Conservation (phyloP, 768 basidiomycete genomes). For the Holtermanniella nyarrowii region DNA sequence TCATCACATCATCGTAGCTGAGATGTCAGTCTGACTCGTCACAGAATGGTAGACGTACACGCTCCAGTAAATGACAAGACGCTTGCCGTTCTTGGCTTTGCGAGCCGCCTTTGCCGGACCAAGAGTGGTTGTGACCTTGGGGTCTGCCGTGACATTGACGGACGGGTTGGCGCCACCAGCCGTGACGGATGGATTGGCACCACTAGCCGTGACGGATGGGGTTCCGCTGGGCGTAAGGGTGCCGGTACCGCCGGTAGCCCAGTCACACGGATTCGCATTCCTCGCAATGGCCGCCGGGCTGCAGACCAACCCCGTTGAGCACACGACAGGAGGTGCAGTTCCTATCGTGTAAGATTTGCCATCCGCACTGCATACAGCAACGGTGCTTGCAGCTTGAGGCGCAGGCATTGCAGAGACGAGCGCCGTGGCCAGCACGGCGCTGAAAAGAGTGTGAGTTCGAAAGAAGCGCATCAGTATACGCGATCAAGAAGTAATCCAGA, state of each 20-base stretch:
- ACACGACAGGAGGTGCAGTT: not conserved
- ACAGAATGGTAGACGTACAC: not conserved
- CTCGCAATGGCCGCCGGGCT: not conserved
- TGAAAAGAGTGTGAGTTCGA: not conserved
- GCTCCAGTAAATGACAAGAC: not conserved
- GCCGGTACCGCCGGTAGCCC: no score
- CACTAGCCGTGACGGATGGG: no score
- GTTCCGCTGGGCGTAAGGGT: no score
- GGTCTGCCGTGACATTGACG: no score
- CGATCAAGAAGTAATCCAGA: not conserved
- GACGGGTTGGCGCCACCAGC: no score
- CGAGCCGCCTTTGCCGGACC: not conserved
- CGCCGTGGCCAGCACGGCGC: not conserved
- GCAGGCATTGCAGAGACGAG: not conserved
- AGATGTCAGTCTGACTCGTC: not conserved
- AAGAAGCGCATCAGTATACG: not conserved
- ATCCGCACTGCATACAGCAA: no score
- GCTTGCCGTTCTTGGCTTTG: not conserved
- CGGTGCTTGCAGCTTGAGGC: no score
- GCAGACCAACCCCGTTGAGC: not conserved
- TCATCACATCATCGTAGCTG: not conserved
- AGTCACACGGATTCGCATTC: not conserved
- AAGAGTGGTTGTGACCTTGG: no score
- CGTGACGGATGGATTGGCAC: no score
- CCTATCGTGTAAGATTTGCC: no score